A percentile compares a stretch with the other conserved stretches of the same genome.
These are phyloP conservation scores for Metarhizium brunneum DNA, from an alignment of 2,329 filamentous ascomycete species.

Conservation along the genomic window DNA sequence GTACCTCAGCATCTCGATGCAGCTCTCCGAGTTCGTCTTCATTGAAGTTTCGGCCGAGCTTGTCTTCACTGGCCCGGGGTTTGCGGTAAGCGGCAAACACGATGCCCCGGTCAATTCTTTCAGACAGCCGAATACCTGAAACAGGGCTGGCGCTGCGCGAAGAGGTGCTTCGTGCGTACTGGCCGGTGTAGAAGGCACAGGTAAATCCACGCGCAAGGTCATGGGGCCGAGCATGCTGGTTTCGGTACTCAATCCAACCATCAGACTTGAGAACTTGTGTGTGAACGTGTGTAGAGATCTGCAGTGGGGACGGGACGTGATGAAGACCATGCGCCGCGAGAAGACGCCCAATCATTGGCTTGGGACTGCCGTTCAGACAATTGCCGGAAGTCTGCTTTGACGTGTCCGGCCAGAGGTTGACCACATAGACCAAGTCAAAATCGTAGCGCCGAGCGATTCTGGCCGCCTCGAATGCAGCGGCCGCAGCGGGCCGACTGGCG, in stretches of 20 bases:
- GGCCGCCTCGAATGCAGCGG: constrained; percentile 44
- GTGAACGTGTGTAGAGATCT: constrained; percentile 40
- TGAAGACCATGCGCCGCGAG: constrained; percentile 46
- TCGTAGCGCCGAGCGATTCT: constrained; percentile 46
- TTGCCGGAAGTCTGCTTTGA: constrained; percentile 8
- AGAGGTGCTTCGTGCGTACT: constrained; percentile 19
- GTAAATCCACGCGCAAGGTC: constrained; percentile 44
- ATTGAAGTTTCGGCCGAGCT: constrained; percentile 23
- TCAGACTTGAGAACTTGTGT: constrained; percentile 37
- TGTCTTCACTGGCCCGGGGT: constrained; percentile 28
- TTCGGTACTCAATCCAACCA: constrained; percentile 45
- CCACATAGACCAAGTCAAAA: constrained; percentile 50
- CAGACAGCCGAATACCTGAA: constrained; percentile 13
- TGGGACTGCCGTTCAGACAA: constrained; percentile 5
- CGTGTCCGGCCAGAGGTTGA: constrained; percentile 44
- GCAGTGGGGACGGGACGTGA: constrained; percentile 41
- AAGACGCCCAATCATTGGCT: constrained; percentile 36
- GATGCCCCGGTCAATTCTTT: constrained; percentile 38
- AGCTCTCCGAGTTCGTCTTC: constrained; percentile 35
- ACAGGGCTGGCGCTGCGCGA: constrained; percentile 16
- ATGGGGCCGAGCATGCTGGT: constrained; percentile 28
- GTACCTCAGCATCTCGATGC: constrained; percentile 38
- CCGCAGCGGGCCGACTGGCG: constrained; percentile 31
- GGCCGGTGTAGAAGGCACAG: constrained; percentile 41
- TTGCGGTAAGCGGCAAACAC: constrained; percentile 48